Base-by-base conservation (phyloP, 371 early-diverging fungal species). In the Lichtheimia ramosa region DNA sequence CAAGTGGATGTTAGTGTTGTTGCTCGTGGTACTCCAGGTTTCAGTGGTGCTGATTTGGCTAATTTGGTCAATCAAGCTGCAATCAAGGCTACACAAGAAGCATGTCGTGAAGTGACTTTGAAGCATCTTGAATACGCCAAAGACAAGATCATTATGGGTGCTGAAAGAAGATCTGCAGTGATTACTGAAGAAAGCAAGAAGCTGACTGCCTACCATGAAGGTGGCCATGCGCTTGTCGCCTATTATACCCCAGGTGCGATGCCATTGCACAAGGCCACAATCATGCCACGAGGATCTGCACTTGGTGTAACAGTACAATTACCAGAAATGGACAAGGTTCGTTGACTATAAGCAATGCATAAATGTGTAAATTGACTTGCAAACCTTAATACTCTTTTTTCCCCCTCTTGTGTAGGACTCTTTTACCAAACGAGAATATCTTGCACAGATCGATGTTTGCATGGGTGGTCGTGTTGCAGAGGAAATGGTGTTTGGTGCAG, bases 401-500 rank as follows among this genome's bases (percentile, higher is more conserved):
- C 25, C 27, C 34, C 34, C 34, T 34, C 34, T 34, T 34, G 10
- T 8, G 23, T 65, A 79, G 80, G 89, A 91, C 40, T 90, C 87
- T 10, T 89, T 83, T 64, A 94, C 92, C 21, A 83, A 87, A 63
- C 80, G 87, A 43, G 96, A 98, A 70, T 90, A 90, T 60, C 56
- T 87, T 46, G 97, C 99, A 0, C 89, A 87, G 74, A 70, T 99
- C 20, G 98, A 98, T 71, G 96, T 99, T 7, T 91, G 93, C 68
- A 93, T 99, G 95, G 99, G 98, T 23, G 99, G 99, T 5, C 85
- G 97, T 5, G 93, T 92, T 2, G 98, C 98, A 3, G 99, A 99
- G 66, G 96, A 97, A 63, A 70, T 98, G 58, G 87, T 98, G 13
- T 96, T 89, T 83, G 98, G 98, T 8, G 61, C 78, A 0, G 96